A percentile compares a stretch with the other conserved stretches of the same genome.
phyloP scores from a whole-genome alignment of 345 rosid species.

The Citrus reticulata region DNA sequence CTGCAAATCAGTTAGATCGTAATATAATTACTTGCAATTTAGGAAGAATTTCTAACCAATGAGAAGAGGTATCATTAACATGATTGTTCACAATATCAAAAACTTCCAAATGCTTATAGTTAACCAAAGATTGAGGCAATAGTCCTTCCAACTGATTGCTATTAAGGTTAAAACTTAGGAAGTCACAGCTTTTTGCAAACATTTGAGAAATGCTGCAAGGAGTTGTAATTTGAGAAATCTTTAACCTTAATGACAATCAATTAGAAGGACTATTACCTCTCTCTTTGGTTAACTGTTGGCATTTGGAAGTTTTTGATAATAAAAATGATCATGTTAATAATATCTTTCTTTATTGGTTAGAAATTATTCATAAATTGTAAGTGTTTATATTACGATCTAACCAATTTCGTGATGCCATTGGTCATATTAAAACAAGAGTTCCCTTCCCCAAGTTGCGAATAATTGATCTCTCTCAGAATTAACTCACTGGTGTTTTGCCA shows the following conservation, averaged over 20 bases:
- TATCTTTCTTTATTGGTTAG: conserved; percentile 22
- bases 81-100: not conserved
- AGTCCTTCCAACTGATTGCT: no score
- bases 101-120: no score
- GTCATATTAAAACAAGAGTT: no score
- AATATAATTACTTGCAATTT: conserved; percentile 13
- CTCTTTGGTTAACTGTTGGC: no score
- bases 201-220: not conserved
- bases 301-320: no score
- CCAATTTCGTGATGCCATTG: not conserved
- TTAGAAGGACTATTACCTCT: no score
- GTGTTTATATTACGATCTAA: conserved; percentile 15
- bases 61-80: conserved; percentile 13
- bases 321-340: not conserved
- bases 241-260: not conserved
- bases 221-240: not conserved
- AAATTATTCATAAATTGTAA: conserved; percentile 1
- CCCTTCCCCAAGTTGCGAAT: not conserved
- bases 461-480: not conserved
- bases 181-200: no score
- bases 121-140: no score
- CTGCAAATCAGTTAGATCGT: conserved; percentile 12
- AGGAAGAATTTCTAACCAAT: conserved; percentile 14
- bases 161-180: no score
- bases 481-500: not conserved